These are phyloP conservation scores for Annulohypoxylon moriforme DNA, from an alignment of 495 filamentous ascomycete species.

Conservation along the genomic window DNA sequence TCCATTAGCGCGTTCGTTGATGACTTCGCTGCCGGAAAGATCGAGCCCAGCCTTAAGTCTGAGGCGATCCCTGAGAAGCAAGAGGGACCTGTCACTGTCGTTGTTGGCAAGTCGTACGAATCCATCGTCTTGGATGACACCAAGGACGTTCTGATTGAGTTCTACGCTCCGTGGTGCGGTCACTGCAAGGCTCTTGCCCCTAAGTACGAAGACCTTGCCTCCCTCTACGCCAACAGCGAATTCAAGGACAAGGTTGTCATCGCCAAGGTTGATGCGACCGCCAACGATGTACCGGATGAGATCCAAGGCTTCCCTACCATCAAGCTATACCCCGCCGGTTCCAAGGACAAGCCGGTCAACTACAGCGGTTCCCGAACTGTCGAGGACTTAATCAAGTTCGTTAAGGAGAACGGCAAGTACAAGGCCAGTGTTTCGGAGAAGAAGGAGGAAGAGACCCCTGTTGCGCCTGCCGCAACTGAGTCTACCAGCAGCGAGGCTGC, in stretches of 20 bases:
- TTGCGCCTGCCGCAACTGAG: conserved; percentile 64
- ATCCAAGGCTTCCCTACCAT: conserved; percentile 99
- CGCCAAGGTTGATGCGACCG: conserved; percentile 97
- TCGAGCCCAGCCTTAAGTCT: conserved; percentile 96
- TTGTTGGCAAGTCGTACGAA: conserved; percentile 95
- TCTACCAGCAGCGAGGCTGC: conserved; percentile 54
- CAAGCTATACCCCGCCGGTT: conserved; percentile 94
- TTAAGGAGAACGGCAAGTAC: conserved; percentile 94
- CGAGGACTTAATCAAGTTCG: conserved; percentile 93
- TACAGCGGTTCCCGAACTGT: conserved; percentile 91
- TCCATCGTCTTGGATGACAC: conserved; percentile 90
- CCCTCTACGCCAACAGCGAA: conserved; percentile 78
- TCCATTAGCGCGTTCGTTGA: conserved; percentile 86
- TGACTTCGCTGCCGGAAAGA: conserved; percentile 86
- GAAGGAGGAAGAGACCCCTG: conserved; percentile 64
- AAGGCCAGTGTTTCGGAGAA: conserved; percentile 69
- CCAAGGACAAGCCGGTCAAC: conserved; percentile 84
- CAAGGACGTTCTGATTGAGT: conserved; percentile 98
- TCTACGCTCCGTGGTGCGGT: conserved; percentile 99
- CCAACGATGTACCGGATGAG: conserved; percentile 96
- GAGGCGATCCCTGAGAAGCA: conserved; percentile 97
- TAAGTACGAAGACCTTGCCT: conserved; percentile 91
- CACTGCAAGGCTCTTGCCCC: conserved; percentile 97
- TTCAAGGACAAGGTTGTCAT: conserved; percentile 86
- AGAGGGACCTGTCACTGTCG: conserved; percentile 86